phyloP scores from a whole-genome alignment of 352 stramenopile species.

The Aphanomyces euteiches region DNA sequence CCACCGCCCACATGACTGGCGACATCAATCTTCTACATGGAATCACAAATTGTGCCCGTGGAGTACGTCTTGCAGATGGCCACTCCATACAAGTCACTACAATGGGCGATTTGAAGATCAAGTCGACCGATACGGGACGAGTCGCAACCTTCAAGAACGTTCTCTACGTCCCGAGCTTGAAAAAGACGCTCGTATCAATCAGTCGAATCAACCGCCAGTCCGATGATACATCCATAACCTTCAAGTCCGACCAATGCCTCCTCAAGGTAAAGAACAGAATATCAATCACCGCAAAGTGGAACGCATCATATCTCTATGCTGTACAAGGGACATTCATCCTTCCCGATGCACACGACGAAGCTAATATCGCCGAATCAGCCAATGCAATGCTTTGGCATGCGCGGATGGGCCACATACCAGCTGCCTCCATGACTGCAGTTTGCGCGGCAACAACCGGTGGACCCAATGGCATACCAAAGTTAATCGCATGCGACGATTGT shows the following conservation, averaged over 20 bases:
- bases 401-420: not conserved
- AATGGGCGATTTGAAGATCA: conserved; percentile 25
- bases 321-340: not conserved
- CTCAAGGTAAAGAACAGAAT: not conserved
- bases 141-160: conserved; percentile 28
- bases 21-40: conserved; percentile 17
- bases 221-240: not conserved
- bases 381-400: not conserved
- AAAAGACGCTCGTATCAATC: conserved; percentile 8
- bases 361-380: not conserved
- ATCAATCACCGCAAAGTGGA: conserved; percentile 14
- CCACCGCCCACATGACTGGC: conserved; percentile 34
- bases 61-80: conserved; percentile 29
- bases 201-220: not conserved
- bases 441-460: not conserved
- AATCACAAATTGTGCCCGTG: not conserved
- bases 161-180: conserved; percentile 32
- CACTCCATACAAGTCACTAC: conserved; percentile 30
- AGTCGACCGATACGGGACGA: conserved; percentile 16
- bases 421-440: not conserved
- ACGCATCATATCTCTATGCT: not conserved
- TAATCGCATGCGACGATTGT: conserved; percentile 34
- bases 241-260: not conserved
- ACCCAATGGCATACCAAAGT: conserved; percentile 14
- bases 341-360: not conserved